Conservation (phyloP, 176 grass and related monocot species). For the barley (Hordeum vulgare) region MorexV3_pseudomolecules_assembly NC_058524.1:123330768-123331267, state of each 20-base stretch:
- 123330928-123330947: slow-evolving; percentile 12
- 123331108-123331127: slow-evolving; percentile 30
- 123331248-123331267: neutral
- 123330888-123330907: neutral
- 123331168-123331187: slow-evolving; percentile 54
- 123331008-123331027: slow-evolving; percentile 51
- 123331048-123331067: slow-evolving; percentile 14
- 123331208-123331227: neutral
- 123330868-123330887: slow-evolving; percentile 10
- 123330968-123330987: slow-evolving; percentile 18
- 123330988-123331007: slow-evolving; percentile 30
- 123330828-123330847: slow-evolving; percentile 41
- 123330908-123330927: neutral
- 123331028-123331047: slow-evolving; percentile 20
- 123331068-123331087: slow-evolving; percentile 35
- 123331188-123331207: slow-evolving; percentile 44
- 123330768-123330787: slow-evolving; percentile 18
- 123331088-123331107: slow-evolving; percentile 40
- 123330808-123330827: slow-evolving; percentile 29
- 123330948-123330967: neutral
- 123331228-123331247: neutral
- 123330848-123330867: slow-evolving; percentile 49
- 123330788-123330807: slow-evolving; percentile 31
- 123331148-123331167: slow-evolving; percentile 56
- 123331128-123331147: slow-evolving; percentile 32